Evolutionary conservation across 441 rosid species (phyloP), one percentile per base, ranked within the genome.

Genomic region (Arabidopsis hybrid): DNA sequence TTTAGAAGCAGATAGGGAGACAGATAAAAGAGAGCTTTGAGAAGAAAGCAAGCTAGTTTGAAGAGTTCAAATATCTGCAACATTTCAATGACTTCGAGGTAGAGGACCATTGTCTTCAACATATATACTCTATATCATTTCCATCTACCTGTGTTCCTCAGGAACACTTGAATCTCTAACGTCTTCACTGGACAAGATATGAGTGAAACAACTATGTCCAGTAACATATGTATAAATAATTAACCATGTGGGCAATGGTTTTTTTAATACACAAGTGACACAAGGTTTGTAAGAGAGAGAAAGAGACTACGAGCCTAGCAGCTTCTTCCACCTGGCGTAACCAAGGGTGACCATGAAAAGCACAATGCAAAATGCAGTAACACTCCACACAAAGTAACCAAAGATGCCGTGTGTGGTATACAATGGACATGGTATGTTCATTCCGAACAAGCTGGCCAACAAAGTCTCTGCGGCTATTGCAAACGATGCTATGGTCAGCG

Each of bases 251-350:
- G 4, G 11, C n/a, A 42, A 26, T 21, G 21, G 18, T 6, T 50
- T 26, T 60, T n/a, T 29, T 29, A 43, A 42, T 43, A 61, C 52
- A 61, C 26, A 26, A 43, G 59, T 17, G 36, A 9, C 29, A 31
- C 53, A 56, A 16, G 26, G 10, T 45, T 57, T 17, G 13, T 21
- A n/a, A 38, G 0, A 58, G 10, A 26, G 40, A 32, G 7, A 39
- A 13, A 26, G 11, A 53, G 7, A 12, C 83, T 71, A 91, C 16
- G 93, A 77, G 65, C 97, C 98, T 17, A 91, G 90, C 63, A 95
- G 83, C 84, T 90, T 95, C 93, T 91, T 92, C 99, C 98, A 85
- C 81, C 92, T 84, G 32, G 96, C 98, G 76, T 91, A 95, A 47
- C 96, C 97, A 47, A 92, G 83, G 47, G 88, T 73, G 43, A 92